These are phyloP conservation scores for Aspergillus ellipticus DNA, from an alignment of 495 filamentous ascomycete species.

Conservation along the genomic window DNA sequence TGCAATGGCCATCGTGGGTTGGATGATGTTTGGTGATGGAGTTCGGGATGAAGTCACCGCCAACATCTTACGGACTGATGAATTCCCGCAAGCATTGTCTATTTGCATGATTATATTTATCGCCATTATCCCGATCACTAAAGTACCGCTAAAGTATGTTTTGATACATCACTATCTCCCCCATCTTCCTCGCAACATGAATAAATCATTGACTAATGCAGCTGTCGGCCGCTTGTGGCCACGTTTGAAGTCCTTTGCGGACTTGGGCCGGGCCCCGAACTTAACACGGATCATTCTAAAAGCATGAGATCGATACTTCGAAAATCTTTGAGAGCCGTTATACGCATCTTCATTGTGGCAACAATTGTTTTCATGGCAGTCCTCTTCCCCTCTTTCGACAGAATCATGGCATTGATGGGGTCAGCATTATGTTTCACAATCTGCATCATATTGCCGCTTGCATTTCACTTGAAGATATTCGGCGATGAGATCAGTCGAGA, in stretches of 20 bases:
- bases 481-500: constrained; percentile 63
- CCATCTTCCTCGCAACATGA: not conserved
- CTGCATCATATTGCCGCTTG: constrained; percentile 83
- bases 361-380: constrained; percentile 69
- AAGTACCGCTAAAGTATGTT: constrained; percentile 81
- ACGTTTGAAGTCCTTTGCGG: constrained; percentile 79
- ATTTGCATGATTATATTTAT: constrained; percentile 80
- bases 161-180: not conserved
- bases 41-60: constrained; percentile 86
- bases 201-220: constrained; percentile 25
- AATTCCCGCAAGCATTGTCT: constrained; percentile 72
- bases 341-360: constrained; percentile 57
- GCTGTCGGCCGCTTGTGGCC: constrained; percentile 77
- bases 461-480: constrained; percentile 93
- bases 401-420: constrained; percentile 92
- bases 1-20: constrained; percentile 73
- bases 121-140: constrained; percentile 89
- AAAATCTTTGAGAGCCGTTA: constrained; percentile 50
- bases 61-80: constrained; percentile 69
- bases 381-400: constrained; percentile 82
- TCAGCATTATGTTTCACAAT: constrained; percentile 90
- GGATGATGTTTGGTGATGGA: constrained; percentile 89
- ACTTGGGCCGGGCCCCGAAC: constrained; percentile 43
- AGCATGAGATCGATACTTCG: constrained; percentile 56
- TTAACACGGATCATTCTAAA: constrained; percentile 33